Evolutionary conservation across 305 asterid genomes (phyloP).

Genomic region (Fraxinus xanthoxyloides): DNA sequence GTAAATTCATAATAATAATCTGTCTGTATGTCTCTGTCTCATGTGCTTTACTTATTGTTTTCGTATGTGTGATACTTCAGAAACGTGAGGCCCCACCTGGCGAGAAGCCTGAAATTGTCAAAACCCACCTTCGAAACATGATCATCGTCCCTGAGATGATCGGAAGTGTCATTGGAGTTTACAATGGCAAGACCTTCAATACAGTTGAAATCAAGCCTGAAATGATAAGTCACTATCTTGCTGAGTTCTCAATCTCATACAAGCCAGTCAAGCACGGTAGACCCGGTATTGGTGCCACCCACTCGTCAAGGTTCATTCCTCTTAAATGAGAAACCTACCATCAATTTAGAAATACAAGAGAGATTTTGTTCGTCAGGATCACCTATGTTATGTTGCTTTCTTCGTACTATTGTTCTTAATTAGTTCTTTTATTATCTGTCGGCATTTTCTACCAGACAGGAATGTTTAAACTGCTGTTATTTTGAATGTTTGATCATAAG

Average conservation of each 20-base stretch:
- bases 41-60: not conserved
- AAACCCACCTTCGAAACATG: slow-evolving; percentile 56
- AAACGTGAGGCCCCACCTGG: slow-evolving; percentile 8
- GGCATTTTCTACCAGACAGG: not conserved
- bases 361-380: not conserved
- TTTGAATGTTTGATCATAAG: not conserved
- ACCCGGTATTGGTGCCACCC: slow-evolving; percentile 61
- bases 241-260: slow-evolving; percentile 85
- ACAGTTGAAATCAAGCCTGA: slow-evolving; percentile 85
- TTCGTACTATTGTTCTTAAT: not conserved
- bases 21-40: no score
- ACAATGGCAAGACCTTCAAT: slow-evolving; percentile 79
- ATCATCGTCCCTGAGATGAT: slow-evolving; percentile 91
- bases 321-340: slow-evolving; percentile 30
- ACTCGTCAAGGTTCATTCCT: slow-evolving; percentile 54
- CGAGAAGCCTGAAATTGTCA: slow-evolving; percentile 3
- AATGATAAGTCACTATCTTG: slow-evolving; percentile 83
- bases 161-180: slow-evolving; percentile 86
- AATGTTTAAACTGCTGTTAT: not conserved
- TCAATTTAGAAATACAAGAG: not conserved
- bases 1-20: no score
- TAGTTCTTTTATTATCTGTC: not conserved
- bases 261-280: slow-evolving; percentile 56
- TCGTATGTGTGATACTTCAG: not conserved
- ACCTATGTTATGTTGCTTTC: not conserved